Evolutionary conservation across 2,329 filamentous ascomycete species (phyloP), one percentile per base, ranked within the genome.

Genomic region (Aspergillus fumigatus): DNA sequence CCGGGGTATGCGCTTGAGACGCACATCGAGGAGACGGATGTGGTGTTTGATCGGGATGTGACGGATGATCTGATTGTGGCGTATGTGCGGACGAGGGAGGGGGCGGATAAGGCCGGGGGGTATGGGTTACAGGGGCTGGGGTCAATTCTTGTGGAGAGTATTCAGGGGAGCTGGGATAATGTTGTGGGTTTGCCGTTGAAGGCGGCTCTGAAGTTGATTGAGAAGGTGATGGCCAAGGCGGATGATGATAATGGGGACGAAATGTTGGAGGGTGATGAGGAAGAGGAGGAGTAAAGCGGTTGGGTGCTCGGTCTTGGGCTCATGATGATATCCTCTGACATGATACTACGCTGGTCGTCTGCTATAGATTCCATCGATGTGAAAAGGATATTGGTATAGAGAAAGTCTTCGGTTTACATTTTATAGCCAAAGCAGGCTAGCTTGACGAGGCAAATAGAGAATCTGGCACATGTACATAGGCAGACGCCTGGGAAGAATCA

Each of bases 121-220:
- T 99, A 99, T 74, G 94, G 91, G 1, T 84, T 99, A 53, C 94
- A 99, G 75, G 94, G 93, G 0, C 79, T 93, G 10, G 94, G 90
- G 1, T 88, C 89, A 8, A 86, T 97, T 71, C 75, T 99, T 56
- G 86, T 99, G 11, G 92, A 97, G 72, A 88, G 83, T 73, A 89
- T 99, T 62, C 90, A 96, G 62, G 94, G 94, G 10, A 86, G 85
- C 54, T 90, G 91, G 67, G 94, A 99, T 78, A 97, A 97, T 73
- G 94, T 97, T 1, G 87, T 99, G 27, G 94, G 94, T 0, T 73
- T 99, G 73, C 94, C 94, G 7, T 80, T 97, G 62, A 83, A 91
- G 65, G 83, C 84, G 63, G 89, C 87, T 11, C 71, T 99, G 72
- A 85, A 85, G 70, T 73, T 97, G 66, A 94, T 96, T 58, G 93